Conservation (phyloP, 148 eudicot genomes). For the Heliosperma pusillum region DNA sequence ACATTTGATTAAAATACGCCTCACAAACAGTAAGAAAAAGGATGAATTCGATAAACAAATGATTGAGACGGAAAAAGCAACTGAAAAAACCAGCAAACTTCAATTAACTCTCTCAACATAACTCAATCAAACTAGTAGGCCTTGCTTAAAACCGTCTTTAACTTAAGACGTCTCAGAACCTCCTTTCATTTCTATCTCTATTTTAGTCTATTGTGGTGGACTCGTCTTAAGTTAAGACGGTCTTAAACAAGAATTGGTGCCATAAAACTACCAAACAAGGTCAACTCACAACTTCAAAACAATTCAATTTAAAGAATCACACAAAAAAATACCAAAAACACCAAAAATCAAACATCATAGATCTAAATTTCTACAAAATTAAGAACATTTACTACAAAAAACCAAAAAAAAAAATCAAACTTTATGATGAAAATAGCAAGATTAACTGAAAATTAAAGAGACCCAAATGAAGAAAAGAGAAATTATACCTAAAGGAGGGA, state of each 20-base stretch:
- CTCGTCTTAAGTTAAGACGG: too few relatives aligned
- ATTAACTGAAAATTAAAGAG: background rate
- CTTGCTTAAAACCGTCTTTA: too few relatives aligned
- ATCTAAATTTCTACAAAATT: constrained; percentile 8
- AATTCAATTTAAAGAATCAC: constrained; percentile 12
- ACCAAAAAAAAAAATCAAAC: constrained; percentile 13
- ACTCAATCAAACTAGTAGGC: constrained; percentile 7
- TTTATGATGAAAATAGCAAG: constrained; percentile 9
- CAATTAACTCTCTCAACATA: background rate
- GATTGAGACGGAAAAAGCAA: background rate
- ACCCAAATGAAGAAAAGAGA: background rate
- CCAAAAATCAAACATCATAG: constrained; percentile 16
- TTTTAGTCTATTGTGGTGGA: too few relatives aligned
- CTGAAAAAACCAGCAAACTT: constrained; percentile 1
- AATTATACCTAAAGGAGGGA: constrained; percentile 44
- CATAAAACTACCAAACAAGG: too few relatives aligned
- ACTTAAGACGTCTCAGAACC: too few relatives aligned
- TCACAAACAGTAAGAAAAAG: too few relatives aligned
- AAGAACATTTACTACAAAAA: constrained; percentile 9
- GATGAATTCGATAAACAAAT: too few relatives aligned
- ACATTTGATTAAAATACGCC: too few relatives aligned
- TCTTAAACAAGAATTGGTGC: too few relatives aligned
- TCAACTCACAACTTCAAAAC: constrained; percentile 24
- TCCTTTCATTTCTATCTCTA: too few relatives aligned
- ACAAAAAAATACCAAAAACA: background rate